Evolutionary conservation across 805 yeast genomes (phyloP), one percentile per base, ranked within the genome.

Genomic region (Lipomyces starkeyi): DNA sequence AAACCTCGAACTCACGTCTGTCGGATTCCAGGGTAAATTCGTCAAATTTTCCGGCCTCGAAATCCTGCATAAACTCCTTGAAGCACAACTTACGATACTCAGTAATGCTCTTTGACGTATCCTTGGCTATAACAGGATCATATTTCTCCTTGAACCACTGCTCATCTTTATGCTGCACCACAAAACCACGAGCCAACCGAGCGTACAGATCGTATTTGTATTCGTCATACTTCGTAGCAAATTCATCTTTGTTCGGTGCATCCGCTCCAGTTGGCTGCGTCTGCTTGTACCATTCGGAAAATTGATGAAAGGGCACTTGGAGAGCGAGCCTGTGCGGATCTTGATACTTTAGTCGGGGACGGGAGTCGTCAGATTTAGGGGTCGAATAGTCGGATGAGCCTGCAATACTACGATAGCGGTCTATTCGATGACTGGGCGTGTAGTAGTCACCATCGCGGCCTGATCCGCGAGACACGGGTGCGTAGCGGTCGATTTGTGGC

Each of bases 131-230:
- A n/a, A 47, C 67, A 4, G 68, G 64, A 49, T 59, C 66, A 55
- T 71, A 71, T 13, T 62, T 54, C 53, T 71, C 73, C 35, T 67
- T 62, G 62, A 71, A 71, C 73, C 73, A 71, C n/a, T 61, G 63
- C 32, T 71, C 73, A 43, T 67, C 57, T 14, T 32, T 66, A 56
- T 66, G 73, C 52, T 58, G 62, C 22, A 62, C 61, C 17, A 71
- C 73, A 47, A 71, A 71, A 1, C 69, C 70, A 17, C 71, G 60
- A 6, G 73, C 71, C n/a, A 67, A 59, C 20, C 69, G 55, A 14
- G 73, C 73, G 59, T 64, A 70, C 43, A 71, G 43, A 43, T 71
- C 73, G 17, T 32, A 56, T 43, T 62, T 63, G 59, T 71, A 71
- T 7, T 40, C 63, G 1, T 71, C 73, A 40, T 71, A 71, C 27